These are phyloP conservation scores for Planoprotostelium fungivorum DNA, from an alignment of 78 protist species.

Conservation along the genomic window DNA sequence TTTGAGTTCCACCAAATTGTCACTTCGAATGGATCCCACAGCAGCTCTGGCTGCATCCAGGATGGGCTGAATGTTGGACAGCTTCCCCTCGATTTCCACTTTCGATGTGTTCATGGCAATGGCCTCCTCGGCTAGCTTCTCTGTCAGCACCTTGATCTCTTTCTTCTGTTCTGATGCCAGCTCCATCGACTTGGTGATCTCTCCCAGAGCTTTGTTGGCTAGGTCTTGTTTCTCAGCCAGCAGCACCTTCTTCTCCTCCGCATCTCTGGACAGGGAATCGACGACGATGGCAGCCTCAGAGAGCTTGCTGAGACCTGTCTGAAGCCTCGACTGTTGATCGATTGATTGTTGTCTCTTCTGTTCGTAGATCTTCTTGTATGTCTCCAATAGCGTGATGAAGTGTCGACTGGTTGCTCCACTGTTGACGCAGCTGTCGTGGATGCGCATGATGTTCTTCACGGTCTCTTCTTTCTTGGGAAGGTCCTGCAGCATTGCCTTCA, in stretches of 20 bases:
- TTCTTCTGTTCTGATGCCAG: constrained; percentile 17
- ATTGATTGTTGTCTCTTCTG: neutral
- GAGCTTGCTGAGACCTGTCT: constrained; percentile 56
- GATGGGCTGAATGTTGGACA: constrained; percentile 61
- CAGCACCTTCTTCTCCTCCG: constrained; percentile 26
- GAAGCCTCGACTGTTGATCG: neutral
- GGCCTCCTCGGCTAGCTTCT: constrained; percentile 30
- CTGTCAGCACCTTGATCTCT: constrained; percentile 33
- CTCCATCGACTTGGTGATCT: constrained; percentile 64
- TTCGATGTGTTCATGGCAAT: constrained; percentile 13
- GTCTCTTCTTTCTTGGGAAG: neutral
- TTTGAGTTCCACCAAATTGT: constrained; percentile 67
- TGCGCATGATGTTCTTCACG: neutral
- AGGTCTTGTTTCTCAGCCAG: constrained; percentile 53
- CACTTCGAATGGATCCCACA: constrained; percentile 41
- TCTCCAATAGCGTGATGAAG: constrained; percentile 12
- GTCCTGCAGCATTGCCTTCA: neutral
- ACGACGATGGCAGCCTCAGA: constrained; percentile 57
- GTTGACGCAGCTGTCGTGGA: constrained; percentile 9
- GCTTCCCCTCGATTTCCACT: constrained; percentile 45
- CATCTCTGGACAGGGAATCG: constrained; percentile 51
- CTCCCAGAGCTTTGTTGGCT: constrained; percentile 64
- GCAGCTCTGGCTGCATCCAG: constrained; percentile 70
- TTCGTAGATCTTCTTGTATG: constrained; percentile 5
- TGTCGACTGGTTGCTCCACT: constrained; percentile 33